Evolutionary conservation across 768 basidiomycete species (phyloP).

Genomic region (Harrya chromipes): DNA sequence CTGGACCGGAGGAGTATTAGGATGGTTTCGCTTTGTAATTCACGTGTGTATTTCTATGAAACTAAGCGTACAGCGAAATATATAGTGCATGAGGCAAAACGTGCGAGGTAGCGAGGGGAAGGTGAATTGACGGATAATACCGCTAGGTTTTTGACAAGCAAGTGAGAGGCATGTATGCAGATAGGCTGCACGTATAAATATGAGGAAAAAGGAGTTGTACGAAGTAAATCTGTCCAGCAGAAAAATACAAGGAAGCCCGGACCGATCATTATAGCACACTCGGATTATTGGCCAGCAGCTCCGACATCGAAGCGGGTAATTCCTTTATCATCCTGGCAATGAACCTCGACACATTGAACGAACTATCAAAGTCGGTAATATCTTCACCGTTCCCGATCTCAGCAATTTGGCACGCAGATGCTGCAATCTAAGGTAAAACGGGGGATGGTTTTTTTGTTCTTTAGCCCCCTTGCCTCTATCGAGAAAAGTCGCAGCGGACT

Average conservation of each 20-base stretch:
- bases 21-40: neutral
- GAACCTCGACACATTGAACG: slow-evolving; percentile 32
- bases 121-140: neutral
- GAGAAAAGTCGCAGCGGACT: neutral
- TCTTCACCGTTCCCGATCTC: slow-evolving; percentile 35
- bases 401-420: slow-evolving; percentile 29
- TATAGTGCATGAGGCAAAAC: neutral
- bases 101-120: neutral
- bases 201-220: too few species aligned
- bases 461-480: too few species aligned
- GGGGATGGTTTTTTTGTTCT: neutral
- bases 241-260: too few species aligned
- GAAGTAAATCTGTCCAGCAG: too few species aligned
- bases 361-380: slow-evolving; percentile 30
- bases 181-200: too few species aligned
- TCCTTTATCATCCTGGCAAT: slow-evolving; percentile 31
- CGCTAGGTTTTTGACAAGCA: too few species aligned
- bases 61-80: slow-evolving; percentile 7
- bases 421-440: slow-evolving; percentile 23
- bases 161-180: too few species aligned
- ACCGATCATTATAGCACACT: neutral
- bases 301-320: slow-evolving; percentile 30
- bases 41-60: neutral
- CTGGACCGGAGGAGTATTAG: slow-evolving; percentile 21
- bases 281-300: slow-evolving; percentile 20